Base-by-base conservation (phyloP, 1,284 basidiomycete genomes). In the Coniophora puteana region DNA sequence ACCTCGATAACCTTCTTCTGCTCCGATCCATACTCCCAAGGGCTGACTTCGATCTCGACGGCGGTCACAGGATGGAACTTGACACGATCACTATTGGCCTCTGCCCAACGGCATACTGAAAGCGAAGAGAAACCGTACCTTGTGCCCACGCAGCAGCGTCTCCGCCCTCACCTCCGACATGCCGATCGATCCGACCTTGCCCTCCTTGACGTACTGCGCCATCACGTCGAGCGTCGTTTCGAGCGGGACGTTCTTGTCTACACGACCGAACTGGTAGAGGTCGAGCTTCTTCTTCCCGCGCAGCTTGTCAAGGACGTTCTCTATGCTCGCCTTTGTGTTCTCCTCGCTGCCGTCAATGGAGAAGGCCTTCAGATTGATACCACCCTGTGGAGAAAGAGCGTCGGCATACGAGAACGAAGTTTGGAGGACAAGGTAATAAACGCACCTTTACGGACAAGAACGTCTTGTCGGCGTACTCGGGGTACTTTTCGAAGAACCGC, bases 11-110 rank as follows among this genome's bases (percentile, higher is more conserved):
- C n/a, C n/a, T n/a, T n/a, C n/a, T n/a, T n/a, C n/a, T n/a, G n/a
- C n/a, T 74, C 70, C 16, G 66, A 53, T 32, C 71, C 72, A 43
- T 70, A 70, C 4, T 64, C 60, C 63, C 72, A 77, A 7, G 76
- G 66, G 28, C 72, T 75, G 25, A 76, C 59, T 51, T 79, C 77
- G 35, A 75, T 73, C 52, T 78, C 76, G 18, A 74, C 68, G 5
- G 67, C 58, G n/a, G 69, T 62, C 38, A 78, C 66, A 4, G 68
- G 69, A 27, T 67, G 62, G n/a, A 73, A 57, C 72, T 75, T 23
- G 1, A 16, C 16, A 14, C 12, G 8, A 33, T 31, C n/a, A n/a
- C n/a, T n/a, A n/a, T n/a, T 24, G 18, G 21, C 8, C 5, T n/a
- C n/a, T n/a, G n/a, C n/a, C n/a, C n/a, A n/a, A n/a, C 11, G n/a